These are phyloP conservation scores for Ophiostoma sp. DNA, from an alignment of 2,329 filamentous ascomycete species.

Conservation along the genomic window DNA sequence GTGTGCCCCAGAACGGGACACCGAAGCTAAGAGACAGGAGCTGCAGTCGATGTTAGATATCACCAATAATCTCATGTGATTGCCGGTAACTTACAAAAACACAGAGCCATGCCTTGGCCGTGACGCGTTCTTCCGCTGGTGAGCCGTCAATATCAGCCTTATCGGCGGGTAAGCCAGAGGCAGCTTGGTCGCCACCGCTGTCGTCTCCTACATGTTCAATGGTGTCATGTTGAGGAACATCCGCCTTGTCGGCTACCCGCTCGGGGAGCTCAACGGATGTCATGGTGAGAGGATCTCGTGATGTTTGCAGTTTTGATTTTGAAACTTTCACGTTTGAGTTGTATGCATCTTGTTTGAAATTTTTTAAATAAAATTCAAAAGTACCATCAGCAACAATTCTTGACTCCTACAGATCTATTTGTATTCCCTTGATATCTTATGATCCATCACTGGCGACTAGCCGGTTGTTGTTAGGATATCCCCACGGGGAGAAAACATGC, in stretches of 20 bases:
- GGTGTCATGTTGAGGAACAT: slow-evolving; percentile 45
- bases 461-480: not conserved
- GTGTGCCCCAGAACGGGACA: slow-evolving; percentile 10
- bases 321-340: not conserved
- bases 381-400: not conserved
- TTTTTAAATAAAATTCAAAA: not conserved
- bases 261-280: not conserved
- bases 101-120: slow-evolving; percentile 10
- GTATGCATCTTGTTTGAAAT: not conserved
- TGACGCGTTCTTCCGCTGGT: not conserved
- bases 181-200: not conserved
- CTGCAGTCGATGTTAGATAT: not conserved
- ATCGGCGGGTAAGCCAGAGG: not conserved
- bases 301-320: not conserved
- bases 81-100: not conserved
- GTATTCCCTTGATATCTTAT: not conserved
- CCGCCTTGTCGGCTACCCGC: slow-evolving; percentile 15
- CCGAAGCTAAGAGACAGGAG: slow-evolving; percentile 15
- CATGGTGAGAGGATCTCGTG: not conserved
- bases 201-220: not conserved
- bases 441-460: not conserved
- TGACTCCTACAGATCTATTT: not conserved
- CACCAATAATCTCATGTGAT: not conserved
- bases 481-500: not conserved
- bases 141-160: not conserved